These are phyloP conservation scores for Phytophthora ramorum DNA, from an alignment of 352 stramenopile species.

Conservation along the genomic window DNA sequence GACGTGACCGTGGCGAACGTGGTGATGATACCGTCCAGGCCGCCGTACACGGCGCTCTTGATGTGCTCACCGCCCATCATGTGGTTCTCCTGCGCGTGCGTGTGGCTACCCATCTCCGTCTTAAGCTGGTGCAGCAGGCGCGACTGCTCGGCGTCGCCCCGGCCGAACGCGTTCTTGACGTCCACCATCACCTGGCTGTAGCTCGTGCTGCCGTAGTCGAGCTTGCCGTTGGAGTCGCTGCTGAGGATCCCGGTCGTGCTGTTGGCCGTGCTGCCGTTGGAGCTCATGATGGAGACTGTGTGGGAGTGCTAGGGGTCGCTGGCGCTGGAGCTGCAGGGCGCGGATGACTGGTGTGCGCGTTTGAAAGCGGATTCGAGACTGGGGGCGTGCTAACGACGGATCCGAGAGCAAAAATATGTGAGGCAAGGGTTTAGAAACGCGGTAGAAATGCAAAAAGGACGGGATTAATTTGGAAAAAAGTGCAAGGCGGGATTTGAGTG, in stretches of 20 bases:
- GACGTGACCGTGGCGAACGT: slow-evolving; percentile 96
- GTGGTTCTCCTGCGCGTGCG: slow-evolving; percentile 80
- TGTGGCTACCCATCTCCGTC: slow-evolving; percentile 58
- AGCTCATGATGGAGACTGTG: slow-evolving; percentile 20
- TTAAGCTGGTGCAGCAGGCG: slow-evolving; percentile 75
- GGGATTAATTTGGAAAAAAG: slow-evolving; percentile 4
- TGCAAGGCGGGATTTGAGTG: neutral
- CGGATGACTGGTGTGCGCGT: slow-evolving; percentile 5
- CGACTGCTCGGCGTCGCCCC: slow-evolving; percentile 58
- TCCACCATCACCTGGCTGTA: slow-evolving; percentile 56
- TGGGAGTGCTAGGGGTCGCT: no score
- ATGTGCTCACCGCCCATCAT: slow-evolving; percentile 77
- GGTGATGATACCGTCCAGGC: slow-evolving; percentile 97
- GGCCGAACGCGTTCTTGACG: slow-evolving; percentile 61
- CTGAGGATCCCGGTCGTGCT: slow-evolving; percentile 31
- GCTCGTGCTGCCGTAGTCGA: slow-evolving; percentile 58
- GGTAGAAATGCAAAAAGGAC: slow-evolving; percentile 3
- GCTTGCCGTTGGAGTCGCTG: slow-evolving; percentile 27
- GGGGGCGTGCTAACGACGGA: slow-evolving; percentile 16
- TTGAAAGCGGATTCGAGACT: slow-evolving; percentile 28
- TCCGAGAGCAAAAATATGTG: neutral
- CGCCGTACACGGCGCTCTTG: slow-evolving; percentile 94
- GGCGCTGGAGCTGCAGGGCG: neutral
- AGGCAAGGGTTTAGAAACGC: slow-evolving; percentile 23
- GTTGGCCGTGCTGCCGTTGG: slow-evolving; percentile 25